Evolutionary conservation across 2,329 filamentous ascomycete genomes (phyloP), one percentile per base, ranked within the genome.

Genomic region (Orbilia javanica): DNA sequence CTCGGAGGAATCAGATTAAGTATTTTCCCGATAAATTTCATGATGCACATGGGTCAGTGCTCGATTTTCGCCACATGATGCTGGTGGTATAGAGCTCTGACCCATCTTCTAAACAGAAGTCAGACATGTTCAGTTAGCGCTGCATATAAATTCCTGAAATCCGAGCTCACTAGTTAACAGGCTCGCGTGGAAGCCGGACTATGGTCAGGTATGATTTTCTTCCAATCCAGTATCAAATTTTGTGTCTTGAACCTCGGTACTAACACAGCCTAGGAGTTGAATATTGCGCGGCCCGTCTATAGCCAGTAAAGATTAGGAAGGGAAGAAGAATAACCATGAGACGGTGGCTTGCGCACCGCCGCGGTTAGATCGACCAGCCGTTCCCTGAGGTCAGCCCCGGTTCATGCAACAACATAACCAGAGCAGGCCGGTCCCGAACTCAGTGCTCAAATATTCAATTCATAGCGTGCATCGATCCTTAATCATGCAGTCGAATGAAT

Each of bases 401-500:
- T 42, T 18, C 34, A 60, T 60, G 55, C 34, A 27, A 25, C 29
- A n/a, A 60, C 27, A 7, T 27, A 22, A 34, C 22, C 20, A 5
- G 20, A 36, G 15, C 13, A 53, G 10, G 55, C 55, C 34, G 34
- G 52, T n/a, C 42, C 34, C 20, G 11, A 34, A n/a, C 55, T n/a
- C 55, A 60, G 20, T 18, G 25, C 34, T 39, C n/a, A n/a, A 15
- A n/a, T n/a, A n/a, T n/a, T n/a, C n/a, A n/a, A 6, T 57, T 20
- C 11, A 36, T n/a, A n/a, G 27, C 20, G 25, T 29, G 50, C 52
- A 57, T 36, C 29, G 34, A 39, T 60, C 55, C 31, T 20, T 60
- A 60, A 60, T 60, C 42, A 60, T 60, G 55, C 55, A 60, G 25
- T 60, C 55, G 22, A 42, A 60, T 60, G 55, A 31, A 60, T 39